Evolutionary conservation across 768 basidiomycete genomes (phyloP).

Genomic region (Rhodosporidiobolus sp.): DNA sequence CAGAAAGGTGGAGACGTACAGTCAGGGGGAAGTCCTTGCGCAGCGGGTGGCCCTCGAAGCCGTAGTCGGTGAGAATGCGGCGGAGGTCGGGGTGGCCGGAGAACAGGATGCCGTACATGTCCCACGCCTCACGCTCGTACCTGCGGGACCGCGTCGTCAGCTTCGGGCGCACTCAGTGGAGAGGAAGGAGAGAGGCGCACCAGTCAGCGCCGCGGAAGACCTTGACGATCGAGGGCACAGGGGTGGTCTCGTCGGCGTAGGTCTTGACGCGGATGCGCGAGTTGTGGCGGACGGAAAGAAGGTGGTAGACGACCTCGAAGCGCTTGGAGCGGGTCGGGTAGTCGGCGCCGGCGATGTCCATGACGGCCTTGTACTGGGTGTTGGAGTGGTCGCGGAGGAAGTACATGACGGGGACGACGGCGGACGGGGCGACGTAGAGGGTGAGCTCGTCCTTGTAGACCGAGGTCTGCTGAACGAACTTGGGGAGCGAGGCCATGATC

Average conservation of each 20-base stretch:
- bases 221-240: slow-evolving; percentile 75
- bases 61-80: slow-evolving; percentile 96
- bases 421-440: slow-evolving; percentile 78
- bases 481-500: slow-evolving; percentile 86
- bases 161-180: neutral
- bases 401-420: slow-evolving; percentile 75
- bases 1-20: slow-evolving; percentile 53
- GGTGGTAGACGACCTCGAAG: slow-evolving; percentile 95
- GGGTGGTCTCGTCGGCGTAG: slow-evolving; percentile 86
- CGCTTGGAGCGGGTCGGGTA: slow-evolving; percentile 88
- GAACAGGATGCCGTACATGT: slow-evolving; percentile 96
- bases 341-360: slow-evolving; percentile 95
- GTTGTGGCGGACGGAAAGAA: slow-evolving; percentile 73
- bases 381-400: slow-evolving; percentile 94
- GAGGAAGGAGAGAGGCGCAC: slow-evolving; percentile 52
- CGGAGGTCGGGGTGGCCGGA: slow-evolving; percentile 95
- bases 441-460: slow-evolving; percentile 93
- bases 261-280: slow-evolving; percentile 95
- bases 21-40: slow-evolving; percentile 98
- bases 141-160: slow-evolving; percentile 49
- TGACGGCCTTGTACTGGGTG: slow-evolving; percentile 85
- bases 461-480: slow-evolving; percentile 96
- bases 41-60: slow-evolving; percentile 79
- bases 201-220: slow-evolving; percentile 92
- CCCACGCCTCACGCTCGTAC: slow-evolving; percentile 98